phyloP scores from a whole-genome alignment of 306 rosid genomes.

The Lathyrus tuberosus region DNA sequence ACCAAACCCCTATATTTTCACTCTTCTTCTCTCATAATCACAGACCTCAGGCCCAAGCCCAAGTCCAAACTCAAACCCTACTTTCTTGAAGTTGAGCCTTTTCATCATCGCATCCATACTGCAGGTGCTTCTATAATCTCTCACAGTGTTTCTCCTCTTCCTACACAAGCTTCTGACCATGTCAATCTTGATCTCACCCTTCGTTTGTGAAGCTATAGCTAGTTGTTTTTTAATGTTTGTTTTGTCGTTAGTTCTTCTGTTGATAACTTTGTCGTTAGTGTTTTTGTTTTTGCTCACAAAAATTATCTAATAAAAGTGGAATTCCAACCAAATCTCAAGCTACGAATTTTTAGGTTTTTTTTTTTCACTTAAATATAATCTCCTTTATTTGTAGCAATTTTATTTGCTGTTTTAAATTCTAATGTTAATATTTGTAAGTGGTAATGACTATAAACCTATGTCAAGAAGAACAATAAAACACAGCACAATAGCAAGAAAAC shows the following conservation, averaged over 20 bases:
- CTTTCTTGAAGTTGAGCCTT: slow-evolving; percentile 40
- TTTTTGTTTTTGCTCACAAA: too few species aligned
- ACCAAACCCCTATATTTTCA: neutral
- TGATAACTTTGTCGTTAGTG: too few species aligned
- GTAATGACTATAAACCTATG: too few species aligned
- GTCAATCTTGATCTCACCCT: slow-evolving; percentile 64
- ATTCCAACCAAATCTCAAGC: too few species aligned
- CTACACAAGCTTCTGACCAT: slow-evolving; percentile 23
- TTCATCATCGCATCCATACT: slow-evolving; percentile 2
- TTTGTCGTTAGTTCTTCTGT: neutral
- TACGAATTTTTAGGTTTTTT: too few species aligned
- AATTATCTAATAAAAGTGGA: too few species aligned
- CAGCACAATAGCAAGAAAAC: too few species aligned
- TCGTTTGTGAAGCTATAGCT: slow-evolving; percentile 45
- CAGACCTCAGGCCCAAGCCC: neutral
- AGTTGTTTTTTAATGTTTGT: neutral
- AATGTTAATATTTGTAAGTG: too few species aligned
- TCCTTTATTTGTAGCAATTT: too few species aligned
- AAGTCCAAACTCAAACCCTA: neutral
- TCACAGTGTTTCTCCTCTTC: neutral
- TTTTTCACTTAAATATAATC: too few species aligned
- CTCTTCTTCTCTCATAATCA: neutral
- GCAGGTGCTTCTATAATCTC: neutral
- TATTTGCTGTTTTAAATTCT: too few species aligned
- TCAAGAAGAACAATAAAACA: too few species aligned